These are phyloP conservation scores for Chondrostereum purpureum DNA, from an alignment of 1,284 basidiomycete species.

Conservation along the genomic window DNA sequence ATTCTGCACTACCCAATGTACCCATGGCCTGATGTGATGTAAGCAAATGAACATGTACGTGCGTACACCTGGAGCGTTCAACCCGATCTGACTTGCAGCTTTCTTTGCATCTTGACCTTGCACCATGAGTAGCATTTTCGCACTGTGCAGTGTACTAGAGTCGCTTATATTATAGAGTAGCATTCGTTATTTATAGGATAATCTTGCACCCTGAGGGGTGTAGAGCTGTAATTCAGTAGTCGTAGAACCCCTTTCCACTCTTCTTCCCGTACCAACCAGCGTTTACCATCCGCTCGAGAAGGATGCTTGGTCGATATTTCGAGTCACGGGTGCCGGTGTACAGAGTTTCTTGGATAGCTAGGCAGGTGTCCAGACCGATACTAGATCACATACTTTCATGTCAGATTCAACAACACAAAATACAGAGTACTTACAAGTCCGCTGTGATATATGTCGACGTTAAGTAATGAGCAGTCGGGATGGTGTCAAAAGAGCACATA, in stretches of 20 bases:
- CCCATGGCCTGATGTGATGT: no score
- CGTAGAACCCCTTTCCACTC: conserved; percentile 86
- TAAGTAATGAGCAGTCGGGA: conserved; percentile 1
- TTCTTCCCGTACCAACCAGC: conserved; percentile 95
- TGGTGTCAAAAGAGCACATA: conserved; percentile 22
- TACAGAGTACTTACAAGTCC: conserved; percentile 59
- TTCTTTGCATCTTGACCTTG: no score
- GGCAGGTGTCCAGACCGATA: conserved; percentile 89
- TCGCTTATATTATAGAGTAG: no score
- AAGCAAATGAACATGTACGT: no score
- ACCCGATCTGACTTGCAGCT: no score
- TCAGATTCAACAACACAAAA: conserved; percentile 8
- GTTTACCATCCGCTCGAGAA: conserved; percentile 93
- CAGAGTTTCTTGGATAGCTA: conserved; percentile 85
- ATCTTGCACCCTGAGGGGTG: no score
- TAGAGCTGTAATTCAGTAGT: conserved; percentile 40
- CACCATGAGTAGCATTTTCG: neutral
- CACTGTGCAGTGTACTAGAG: neutral
- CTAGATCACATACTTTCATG: conserved; percentile 31
- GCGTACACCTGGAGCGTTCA: no score
- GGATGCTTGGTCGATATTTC: conserved; percentile 92
- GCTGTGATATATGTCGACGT: conserved; percentile 34
- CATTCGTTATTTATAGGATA: no score
- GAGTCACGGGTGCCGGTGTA: conserved; percentile 87
- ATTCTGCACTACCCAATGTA: no score